Evolutionary conservation across 768 basidiomycete species (phyloP).

Genomic region (Trichaptum fuscoviolaceum): DNA sequence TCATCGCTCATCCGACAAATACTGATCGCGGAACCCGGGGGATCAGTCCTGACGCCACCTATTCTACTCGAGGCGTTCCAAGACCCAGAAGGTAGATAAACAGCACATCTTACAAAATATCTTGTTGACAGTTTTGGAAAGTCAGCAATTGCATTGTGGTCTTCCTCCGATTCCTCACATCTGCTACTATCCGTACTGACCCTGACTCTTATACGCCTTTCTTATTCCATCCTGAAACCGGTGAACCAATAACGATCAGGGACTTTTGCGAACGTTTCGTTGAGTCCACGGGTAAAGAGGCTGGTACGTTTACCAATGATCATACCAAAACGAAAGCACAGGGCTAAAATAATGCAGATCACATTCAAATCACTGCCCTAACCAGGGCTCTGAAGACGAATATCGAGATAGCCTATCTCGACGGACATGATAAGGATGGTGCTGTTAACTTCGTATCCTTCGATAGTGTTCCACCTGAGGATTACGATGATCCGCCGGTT

Average conservation of each 20-base stretch:
- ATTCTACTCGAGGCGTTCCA: conserved; percentile 50
- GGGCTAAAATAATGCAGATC: conserved; percentile 41
- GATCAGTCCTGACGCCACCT: conserved; percentile 29
- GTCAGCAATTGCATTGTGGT: conserved; percentile 72
- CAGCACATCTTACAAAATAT: neutral
- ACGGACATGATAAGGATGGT: conserved; percentile 46
- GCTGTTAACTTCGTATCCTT: conserved; percentile 67
- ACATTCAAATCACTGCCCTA: conserved; percentile 78
- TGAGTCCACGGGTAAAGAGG: conserved; percentile 72
- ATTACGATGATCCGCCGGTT: conserved; percentile 45
- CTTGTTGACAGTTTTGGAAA: conserved; percentile 17
- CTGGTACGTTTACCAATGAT: conserved; percentile 38
- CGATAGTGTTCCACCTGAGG: conserved; percentile 39
- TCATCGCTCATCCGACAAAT: conserved; percentile 43
- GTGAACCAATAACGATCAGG: conserved; percentile 46
- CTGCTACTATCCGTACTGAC: conserved; percentile 71
- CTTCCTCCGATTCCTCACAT: conserved; percentile 78
- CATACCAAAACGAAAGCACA: neutral
- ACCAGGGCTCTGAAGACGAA: conserved; percentile 61
- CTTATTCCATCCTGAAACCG: conserved; percentile 71
- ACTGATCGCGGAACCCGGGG: conserved; percentile 30
- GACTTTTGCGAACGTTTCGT: conserved; percentile 77
- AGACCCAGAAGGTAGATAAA: conserved; percentile 39
- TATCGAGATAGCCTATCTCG: conserved; percentile 75
- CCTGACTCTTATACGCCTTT: conserved; percentile 61